A percentile compares a stretch with the other conserved stretches of the same genome.
Conservation (phyloP, 306 rosid species). For the Bauhinia variegata region DNA sequence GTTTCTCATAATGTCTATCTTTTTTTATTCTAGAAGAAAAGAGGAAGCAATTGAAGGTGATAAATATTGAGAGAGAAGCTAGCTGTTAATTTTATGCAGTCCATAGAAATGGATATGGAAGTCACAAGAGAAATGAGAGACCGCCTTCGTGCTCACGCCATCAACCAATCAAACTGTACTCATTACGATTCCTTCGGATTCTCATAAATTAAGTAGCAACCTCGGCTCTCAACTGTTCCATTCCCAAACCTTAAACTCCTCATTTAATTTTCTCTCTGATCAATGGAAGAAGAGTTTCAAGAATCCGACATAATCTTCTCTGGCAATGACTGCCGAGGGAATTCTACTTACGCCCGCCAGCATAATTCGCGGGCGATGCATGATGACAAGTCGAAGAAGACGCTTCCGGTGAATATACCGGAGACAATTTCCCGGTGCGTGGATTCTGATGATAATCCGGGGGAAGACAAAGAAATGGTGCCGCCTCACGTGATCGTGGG, state of each 20-base stretch:
- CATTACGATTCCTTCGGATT: slow-evolving; percentile 36
- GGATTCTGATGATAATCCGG: slow-evolving; percentile 26
- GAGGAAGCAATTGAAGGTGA: too few relatives aligned
- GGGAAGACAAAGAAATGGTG: slow-evolving; percentile 49
- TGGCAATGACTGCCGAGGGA: slow-evolving; percentile 14
- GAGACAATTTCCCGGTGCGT: slow-evolving; percentile 11
- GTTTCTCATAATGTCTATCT: too few relatives aligned
- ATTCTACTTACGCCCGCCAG: not conserved
- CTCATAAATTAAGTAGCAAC: too few relatives aligned
- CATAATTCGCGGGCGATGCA: too few relatives aligned
- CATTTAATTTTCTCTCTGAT: not conserved
- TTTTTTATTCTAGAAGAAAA: too few relatives aligned
- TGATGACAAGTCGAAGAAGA: not conserved
- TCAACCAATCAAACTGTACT: slow-evolving; percentile 35
- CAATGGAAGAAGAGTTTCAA: slow-evolving; percentile 58
- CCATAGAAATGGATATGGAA: too few relatives aligned
- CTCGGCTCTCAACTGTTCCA: too few relatives aligned
- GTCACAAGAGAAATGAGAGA: too few relatives aligned
- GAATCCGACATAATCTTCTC: slow-evolving; percentile 69
- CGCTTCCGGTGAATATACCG: slow-evolving; percentile 62
- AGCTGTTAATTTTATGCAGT: too few relatives aligned
- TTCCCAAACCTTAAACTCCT: not conserved
- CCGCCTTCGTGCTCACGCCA: too few relatives aligned
- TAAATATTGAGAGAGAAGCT: too few relatives aligned
- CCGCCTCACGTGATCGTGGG: slow-evolving; percentile 62